Conservation (phyloP, 805 yeast genomes). For the Ogataea naganishii region DNA sequence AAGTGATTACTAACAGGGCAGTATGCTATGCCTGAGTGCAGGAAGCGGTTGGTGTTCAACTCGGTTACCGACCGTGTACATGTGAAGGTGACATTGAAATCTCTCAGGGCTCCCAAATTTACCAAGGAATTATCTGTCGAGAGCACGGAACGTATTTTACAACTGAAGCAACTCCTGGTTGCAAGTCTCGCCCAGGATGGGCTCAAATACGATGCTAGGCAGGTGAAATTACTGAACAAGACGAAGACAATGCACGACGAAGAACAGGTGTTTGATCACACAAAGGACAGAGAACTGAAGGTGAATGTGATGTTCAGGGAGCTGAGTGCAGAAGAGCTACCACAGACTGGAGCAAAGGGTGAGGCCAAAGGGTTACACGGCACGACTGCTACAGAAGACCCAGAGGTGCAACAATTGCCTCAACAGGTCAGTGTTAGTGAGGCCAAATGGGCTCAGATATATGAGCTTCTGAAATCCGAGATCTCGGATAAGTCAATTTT, state of each 20-base stretch:
- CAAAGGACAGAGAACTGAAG: constrained; percentile 13
- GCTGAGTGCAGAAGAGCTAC: not conserved
- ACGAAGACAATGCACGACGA: constrained; percentile 43
- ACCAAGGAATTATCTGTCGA: constrained; percentile 12
- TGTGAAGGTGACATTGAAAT: constrained; percentile 40
- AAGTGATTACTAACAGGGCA: too few relatives aligned
- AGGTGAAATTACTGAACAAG: constrained; percentile 39
- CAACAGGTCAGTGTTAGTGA: constrained; percentile 3
- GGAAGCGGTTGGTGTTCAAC: too few relatives aligned
- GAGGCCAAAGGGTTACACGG: too few relatives aligned
- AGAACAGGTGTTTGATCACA: too few relatives aligned
- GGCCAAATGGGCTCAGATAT: constrained; percentile 29
- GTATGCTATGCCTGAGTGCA: too few relatives aligned
- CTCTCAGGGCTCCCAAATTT: constrained; percentile 70
- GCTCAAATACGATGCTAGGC: constrained; percentile 18
- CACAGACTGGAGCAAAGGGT: constrained; percentile 1
- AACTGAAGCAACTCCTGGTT: constrained; percentile 29
- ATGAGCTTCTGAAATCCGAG: constrained; percentile 24
- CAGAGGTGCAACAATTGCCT: constrained; percentile 1
- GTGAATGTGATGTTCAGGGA: constrained; percentile 28
- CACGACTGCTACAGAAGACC: too few relatives aligned
- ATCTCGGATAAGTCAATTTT: constrained; percentile 9
- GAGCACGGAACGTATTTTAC: constrained; percentile 21
- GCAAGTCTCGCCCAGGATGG: constrained; percentile 17
- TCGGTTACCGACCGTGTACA: too few relatives aligned